Evolutionary conservation across 768 basidiomycete genomes (phyloP), one percentile per base, ranked within the genome.

Genomic region (Candolleomyces efflorescens): DNA sequence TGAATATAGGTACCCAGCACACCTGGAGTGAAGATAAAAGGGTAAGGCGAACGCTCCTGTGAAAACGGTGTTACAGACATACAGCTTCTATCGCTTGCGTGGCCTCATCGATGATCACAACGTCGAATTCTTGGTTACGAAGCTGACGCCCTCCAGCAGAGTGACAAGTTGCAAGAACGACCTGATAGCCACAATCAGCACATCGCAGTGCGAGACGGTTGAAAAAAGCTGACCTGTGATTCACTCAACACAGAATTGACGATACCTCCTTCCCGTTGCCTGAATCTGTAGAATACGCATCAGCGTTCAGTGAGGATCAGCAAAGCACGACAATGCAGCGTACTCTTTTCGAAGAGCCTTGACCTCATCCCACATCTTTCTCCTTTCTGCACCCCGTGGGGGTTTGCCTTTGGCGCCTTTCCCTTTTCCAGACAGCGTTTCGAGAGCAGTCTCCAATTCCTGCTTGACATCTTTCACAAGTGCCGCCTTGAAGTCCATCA

Each of bases 31-130:
- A 15, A 6, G 22, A 26, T 9, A 36, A 27, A 24, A 39, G 47
- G 24, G 37, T 50, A 47, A 62, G 32, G 62, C 59, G 60, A 41
- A 18, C 54, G 32, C 23, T 60, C 23, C 5, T 17, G 38, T 10
- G 26, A 20, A 3, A 5, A 36, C 27, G 20, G 20, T 13, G 27
- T 37, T 11, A 26, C 24, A 13, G 9, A 68, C 83, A 59, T 67
- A 94, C 94, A 22, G 94, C 93, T 73, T 99, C 96, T 13, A 97
- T 67, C 3, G 95, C 96, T 69, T 98, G 97, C 0, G 97, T 98
- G 0, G 97, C 97, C 73, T 99, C 97, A 63, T 99, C 97, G 54
- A 99, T 95, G 47, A 99, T 89, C 11, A 94, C 84, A 0, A 96
- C 89, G 67, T 99, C 97, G 65, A 99, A 99, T 1, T 80, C 72